Evolutionary conservation across 2,329 filamentous ascomycete species (phyloP).

Genomic region (Biscogniauxia marginata): DNA sequence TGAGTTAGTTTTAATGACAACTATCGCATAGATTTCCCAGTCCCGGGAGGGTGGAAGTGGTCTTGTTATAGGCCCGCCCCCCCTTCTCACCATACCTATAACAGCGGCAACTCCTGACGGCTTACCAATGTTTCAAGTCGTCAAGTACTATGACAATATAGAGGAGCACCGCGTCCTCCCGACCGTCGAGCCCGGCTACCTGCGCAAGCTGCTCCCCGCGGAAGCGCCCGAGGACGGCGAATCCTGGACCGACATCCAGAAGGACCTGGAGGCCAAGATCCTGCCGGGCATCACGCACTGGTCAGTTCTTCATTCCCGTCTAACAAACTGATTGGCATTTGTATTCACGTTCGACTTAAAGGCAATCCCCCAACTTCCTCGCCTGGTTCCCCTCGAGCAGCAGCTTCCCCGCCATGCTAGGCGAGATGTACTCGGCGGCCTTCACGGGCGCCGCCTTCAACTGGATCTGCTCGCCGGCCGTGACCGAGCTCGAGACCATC

Average conservation of each 20-base stretch:
- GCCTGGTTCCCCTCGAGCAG: slow-evolving; percentile 87
- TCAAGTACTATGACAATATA: slow-evolving; percentile 78
- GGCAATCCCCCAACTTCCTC: slow-evolving; percentile 91
- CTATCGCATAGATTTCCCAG: neutral
- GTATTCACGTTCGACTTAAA: slow-evolving; percentile 19
- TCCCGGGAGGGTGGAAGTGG: neutral
- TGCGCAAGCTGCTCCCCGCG: slow-evolving; percentile 72
- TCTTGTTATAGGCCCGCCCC: slow-evolving; percentile 1
- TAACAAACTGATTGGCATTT: neutral
- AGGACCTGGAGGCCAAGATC: slow-evolving; percentile 82
- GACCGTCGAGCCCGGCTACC: slow-evolving; percentile 79
- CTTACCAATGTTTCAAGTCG: slow-evolving; percentile 55
- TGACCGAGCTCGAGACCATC: slow-evolving; percentile 91
- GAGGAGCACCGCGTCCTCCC: slow-evolving; percentile 70
- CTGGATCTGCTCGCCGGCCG: slow-evolving; percentile 90
- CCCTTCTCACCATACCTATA: slow-evolving; percentile 4
- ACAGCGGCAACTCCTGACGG: slow-evolving; percentile 5
- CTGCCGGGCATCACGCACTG: slow-evolving; percentile 92
- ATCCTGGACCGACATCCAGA: slow-evolving; percentile 75
- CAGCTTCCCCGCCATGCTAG: slow-evolving; percentile 82
- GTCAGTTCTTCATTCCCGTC: slow-evolving; percentile 32
- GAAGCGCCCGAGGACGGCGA: slow-evolving; percentile 69
- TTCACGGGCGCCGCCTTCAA: slow-evolving; percentile 94
- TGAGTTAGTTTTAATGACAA: slow-evolving; percentile 47
- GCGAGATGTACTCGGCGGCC: slow-evolving; percentile 86